Percentiles rank a stretch among this genome's conserved stretches.
Evolutionary conservation across 495 filamentous ascomycete genomes (phyloP).

Genomic region (Hypoxylon fragiforme): DNA sequence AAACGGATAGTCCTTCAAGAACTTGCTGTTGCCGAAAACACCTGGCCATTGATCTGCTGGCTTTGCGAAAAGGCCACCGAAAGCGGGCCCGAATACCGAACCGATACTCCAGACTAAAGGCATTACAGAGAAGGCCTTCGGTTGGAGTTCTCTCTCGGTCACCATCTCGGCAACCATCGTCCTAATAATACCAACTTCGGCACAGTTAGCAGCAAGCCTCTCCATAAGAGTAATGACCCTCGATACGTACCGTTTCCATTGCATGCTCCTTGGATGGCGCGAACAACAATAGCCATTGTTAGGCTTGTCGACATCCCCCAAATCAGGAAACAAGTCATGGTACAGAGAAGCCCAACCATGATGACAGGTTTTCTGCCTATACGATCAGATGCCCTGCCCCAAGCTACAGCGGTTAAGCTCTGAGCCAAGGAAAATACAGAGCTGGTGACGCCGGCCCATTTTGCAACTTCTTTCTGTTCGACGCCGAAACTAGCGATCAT

Average conservation of each 20-base stretch:
- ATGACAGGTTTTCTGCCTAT: slow-evolving; percentile 78
- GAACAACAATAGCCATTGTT: slow-evolving; percentile 68
- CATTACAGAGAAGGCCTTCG: slow-evolving; percentile 82
- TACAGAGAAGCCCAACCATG: slow-evolving; percentile 67
- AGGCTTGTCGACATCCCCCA: slow-evolving; percentile 80
- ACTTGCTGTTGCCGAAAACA: slow-evolving; percentile 65
- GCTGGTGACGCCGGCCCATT: slow-evolving; percentile 74
- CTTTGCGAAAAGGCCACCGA: slow-evolving; percentile 82
- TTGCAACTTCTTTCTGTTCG: slow-evolving; percentile 69
- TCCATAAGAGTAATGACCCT: not conserved
- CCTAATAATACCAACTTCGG: slow-evolving; percentile 64
- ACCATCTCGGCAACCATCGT: slow-evolving; percentile 79
- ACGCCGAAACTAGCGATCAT: slow-evolving; percentile 82
- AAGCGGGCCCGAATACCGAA: slow-evolving; percentile 82
- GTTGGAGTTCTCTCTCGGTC: slow-evolving; percentile 78
- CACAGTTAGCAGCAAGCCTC: not conserved
- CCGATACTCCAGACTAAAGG: slow-evolving; percentile 80
- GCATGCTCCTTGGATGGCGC: slow-evolving; percentile 67
- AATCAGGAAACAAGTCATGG: slow-evolving; percentile 70
- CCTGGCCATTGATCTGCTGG: slow-evolving; percentile 70
- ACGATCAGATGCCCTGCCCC: slow-evolving; percentile 76
- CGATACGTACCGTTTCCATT: slow-evolving; percentile 63
- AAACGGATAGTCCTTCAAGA: slow-evolving; percentile 78
- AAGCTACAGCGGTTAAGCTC: slow-evolving; percentile 71
- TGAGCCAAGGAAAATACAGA: slow-evolving; percentile 75